Conservation (phyloP, 2,329 filamentous ascomycete species). For the Ploettnerulaceae sp. region DNA sequence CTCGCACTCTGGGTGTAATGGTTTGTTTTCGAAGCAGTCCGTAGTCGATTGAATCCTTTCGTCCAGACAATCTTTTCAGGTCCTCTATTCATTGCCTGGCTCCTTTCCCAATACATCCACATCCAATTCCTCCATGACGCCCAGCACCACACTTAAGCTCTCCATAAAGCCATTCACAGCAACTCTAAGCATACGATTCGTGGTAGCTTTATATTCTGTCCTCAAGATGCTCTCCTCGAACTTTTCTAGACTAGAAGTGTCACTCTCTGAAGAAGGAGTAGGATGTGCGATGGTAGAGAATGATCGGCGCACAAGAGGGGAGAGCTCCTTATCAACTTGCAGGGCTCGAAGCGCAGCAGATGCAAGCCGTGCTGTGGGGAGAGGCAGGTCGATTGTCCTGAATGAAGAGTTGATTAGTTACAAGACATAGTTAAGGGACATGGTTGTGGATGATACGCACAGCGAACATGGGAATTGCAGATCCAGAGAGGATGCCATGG, state of each 20-base stretch:
- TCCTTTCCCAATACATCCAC: slow-evolving; percentile 63
- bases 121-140: slow-evolving; percentile 88
- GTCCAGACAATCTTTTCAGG: background rate
- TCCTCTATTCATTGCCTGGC: slow-evolving; percentile 31
- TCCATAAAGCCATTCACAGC: slow-evolving; percentile 97
- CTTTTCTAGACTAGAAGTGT: background rate
- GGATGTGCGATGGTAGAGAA: slow-evolving; percentile 52
- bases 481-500: slow-evolving; percentile 32
- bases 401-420: background rate
- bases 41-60: too few species aligned
- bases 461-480: slow-evolving; percentile 57
- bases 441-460: slow-evolving; percentile 41
- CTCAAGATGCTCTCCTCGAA: slow-evolving; percentile 50
- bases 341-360: slow-evolving; percentile 69
- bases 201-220: slow-evolving; percentile 79
- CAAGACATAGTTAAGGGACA: background rate
- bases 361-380: slow-evolving; percentile 76
- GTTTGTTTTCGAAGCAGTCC: background rate
- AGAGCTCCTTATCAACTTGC: slow-evolving; percentile 84
- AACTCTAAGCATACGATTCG: slow-evolving; percentile 93
- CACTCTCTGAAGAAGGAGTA: slow-evolving; percentile 12
- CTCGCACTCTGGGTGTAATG: background rate
- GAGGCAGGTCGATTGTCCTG: slow-evolving; percentile 46
- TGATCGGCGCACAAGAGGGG: slow-evolving; percentile 69
- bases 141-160: slow-evolving; percentile 74